These are phyloP conservation scores for Dactylellina haptotyla DNA, from an alignment of 2,329 filamentous ascomycete species.

Conservation along the genomic window DNA sequence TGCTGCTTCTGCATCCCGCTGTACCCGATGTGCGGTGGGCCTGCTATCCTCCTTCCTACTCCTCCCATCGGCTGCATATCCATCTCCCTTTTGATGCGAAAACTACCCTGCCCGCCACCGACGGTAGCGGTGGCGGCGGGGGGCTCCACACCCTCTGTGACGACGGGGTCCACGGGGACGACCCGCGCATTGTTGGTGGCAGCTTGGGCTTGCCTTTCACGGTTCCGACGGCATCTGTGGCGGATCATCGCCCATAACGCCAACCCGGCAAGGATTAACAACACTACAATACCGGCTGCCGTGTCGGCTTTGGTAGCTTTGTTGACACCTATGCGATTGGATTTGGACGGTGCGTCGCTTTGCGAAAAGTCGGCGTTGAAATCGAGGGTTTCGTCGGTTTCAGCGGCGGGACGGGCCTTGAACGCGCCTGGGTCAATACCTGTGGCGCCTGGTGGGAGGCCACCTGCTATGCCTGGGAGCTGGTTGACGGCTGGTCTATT, in stretches of 20 bases:
- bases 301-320: constrained; percentile 17
- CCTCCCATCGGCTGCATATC: no score
- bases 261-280: constrained; percentile 8
- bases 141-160: constrained; percentile 14
- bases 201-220: neutral
- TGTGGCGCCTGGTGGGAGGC: neutral
- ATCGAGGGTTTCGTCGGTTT: constrained; percentile 14
- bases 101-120: neutral
- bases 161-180: neutral
- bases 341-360: constrained; percentile 11
- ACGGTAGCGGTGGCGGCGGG: neutral
- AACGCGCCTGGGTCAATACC: constrained; percentile 32
- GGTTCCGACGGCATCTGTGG: neutral
- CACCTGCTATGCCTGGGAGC: neutral
- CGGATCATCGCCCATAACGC: constrained; percentile 4
- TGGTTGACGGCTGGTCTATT: neutral
- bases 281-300: constrained; percentile 17
- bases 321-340: neutral
- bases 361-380: neutral
- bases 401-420: neutral
- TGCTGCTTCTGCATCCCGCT: neutral
- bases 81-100: constrained; percentile 20
- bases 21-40: neutral
- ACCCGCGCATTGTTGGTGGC: neutral
- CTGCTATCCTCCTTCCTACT: no score